Percentiles rank a stretch among this genome's conserved stretches.
These are phyloP conservation scores for Kazachstania martiniae DNA, from an alignment of 805 yeast species.

Conservation along the genomic window DNA sequence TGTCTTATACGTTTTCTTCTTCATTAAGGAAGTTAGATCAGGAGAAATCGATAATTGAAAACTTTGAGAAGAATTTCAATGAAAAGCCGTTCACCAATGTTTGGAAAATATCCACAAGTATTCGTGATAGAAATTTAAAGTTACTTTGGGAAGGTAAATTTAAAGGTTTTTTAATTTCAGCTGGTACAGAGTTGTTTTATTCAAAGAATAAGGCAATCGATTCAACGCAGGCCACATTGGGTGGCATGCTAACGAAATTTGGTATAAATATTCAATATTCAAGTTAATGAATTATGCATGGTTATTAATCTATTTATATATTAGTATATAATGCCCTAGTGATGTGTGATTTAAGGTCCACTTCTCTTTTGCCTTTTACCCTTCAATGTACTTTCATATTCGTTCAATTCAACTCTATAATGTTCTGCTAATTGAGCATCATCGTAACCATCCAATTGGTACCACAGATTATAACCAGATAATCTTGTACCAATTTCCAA, in stretches of 20 bases:
- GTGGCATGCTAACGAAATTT: conserved; percentile 12
- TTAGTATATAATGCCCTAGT: conserved; percentile 1
- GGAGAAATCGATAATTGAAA: conserved; percentile 36
- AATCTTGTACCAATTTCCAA: conserved; percentile 50
- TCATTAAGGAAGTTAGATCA: conserved; percentile 22
- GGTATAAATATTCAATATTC: conserved; percentile 26
- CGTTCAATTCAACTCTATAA: conserved; percentile 44
- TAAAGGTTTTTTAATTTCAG: conserved; percentile 65
- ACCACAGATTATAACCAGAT: conserved; percentile 65
- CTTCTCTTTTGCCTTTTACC: conserved; percentile 26
- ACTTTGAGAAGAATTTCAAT: conserved; percentile 40
- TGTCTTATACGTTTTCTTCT: conserved; percentile 24
- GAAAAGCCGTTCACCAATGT: conserved; percentile 56
- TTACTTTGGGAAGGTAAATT: conserved; percentile 82
- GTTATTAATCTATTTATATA: not conserved
- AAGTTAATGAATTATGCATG: conserved; percentile 6
- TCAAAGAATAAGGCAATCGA: conserved; percentile 27
- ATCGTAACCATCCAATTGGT: conserved; percentile 64
- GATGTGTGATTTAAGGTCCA: too few species aligned
- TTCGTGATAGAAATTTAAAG: conserved; percentile 49
- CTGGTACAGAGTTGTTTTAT: conserved; percentile 47
- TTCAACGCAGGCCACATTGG: not conserved
- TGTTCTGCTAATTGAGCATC: conserved; percentile 60
- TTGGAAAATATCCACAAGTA: conserved; percentile 59
- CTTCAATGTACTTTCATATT: conserved; percentile 39